Evolutionary conservation across 495 filamentous ascomycete species (phyloP).

Genomic region (Letharia lupina): DNA sequence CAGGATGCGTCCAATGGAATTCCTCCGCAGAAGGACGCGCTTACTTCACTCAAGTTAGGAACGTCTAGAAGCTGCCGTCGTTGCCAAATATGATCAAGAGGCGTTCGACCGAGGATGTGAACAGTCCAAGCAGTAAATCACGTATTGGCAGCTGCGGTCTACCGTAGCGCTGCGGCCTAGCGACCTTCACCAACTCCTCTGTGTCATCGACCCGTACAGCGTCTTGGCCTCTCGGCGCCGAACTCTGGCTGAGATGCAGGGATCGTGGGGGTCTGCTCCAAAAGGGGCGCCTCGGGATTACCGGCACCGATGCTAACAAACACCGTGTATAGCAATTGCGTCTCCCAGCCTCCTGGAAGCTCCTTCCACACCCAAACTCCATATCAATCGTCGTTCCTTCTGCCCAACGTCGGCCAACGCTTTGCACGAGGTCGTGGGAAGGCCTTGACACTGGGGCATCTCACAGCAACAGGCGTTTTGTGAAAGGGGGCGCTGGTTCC

Average conservation of each 20-base stretch:
- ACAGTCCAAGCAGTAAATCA: background rate
- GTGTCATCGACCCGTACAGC: too few species aligned
- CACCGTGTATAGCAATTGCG: background rate
- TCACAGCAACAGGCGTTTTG: background rate
- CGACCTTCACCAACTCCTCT: background rate
- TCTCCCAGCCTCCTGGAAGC: background rate
- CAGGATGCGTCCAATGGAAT: background rate
- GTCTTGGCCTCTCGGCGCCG: too few species aligned
- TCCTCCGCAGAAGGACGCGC: too few species aligned
- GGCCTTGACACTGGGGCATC: background rate
- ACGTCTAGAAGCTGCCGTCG: background rate
- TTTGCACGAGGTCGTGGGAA: too few species aligned
- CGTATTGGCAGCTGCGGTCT: background rate
- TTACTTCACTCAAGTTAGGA: background rate
- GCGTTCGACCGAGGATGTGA: background rate
- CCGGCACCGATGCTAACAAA: background rate
- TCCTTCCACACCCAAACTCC: background rate
- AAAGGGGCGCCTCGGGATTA: background rate
- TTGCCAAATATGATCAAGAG: background rate
- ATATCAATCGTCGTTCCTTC: background rate
- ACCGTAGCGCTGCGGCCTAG: background rate
- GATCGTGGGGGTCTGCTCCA: background rate
- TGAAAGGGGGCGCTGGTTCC: background rate
- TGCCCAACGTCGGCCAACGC: background rate
- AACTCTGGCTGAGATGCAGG: too few species aligned